Evolutionary conservation across 225 moss, liverwort and hornwort species (phyloP).

Genomic region (Asterella californica): DNA sequence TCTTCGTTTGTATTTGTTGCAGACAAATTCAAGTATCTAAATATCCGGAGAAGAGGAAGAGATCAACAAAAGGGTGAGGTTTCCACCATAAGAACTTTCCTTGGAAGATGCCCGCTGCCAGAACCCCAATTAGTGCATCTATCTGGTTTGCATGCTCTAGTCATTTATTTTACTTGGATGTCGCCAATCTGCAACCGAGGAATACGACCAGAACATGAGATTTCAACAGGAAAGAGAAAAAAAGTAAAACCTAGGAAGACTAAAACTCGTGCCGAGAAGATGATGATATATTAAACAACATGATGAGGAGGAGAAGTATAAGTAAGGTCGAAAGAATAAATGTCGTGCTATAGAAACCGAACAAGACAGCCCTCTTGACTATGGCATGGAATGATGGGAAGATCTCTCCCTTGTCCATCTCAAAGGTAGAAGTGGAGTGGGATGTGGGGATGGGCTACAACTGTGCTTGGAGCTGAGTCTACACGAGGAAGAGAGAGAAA

Average conservation of each 20-base stretch:
- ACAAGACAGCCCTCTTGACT: background rate
- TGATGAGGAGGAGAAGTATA: background rate
- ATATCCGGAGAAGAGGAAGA: background rate
- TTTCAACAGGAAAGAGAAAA: too few species aligned
- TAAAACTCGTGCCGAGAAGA: background rate
- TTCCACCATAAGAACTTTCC: background rate
- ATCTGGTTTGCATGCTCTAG: background rate
- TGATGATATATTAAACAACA: background rate
- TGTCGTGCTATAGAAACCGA: background rate
- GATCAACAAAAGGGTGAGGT: background rate
- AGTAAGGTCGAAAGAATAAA: background rate
- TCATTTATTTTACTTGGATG: background rate
- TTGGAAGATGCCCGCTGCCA: background rate
- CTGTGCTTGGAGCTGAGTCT: background rate
- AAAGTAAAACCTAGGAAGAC: background rate
- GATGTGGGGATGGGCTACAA: background rate
- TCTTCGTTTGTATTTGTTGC: too few species aligned
- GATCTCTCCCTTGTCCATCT: slow-evolving; percentile 17
- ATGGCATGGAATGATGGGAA: background rate
- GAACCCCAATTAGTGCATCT: background rate
- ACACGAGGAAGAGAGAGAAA: background rate
- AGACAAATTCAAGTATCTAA: too few species aligned
- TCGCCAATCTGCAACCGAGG: background rate
- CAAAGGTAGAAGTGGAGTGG: background rate
- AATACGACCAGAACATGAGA: background rate